Percentiles rank a stretch among this genome's conserved stretches.
Conservation (phyloP, 345 rosid species). For the Arabis hirsuta region DNA sequence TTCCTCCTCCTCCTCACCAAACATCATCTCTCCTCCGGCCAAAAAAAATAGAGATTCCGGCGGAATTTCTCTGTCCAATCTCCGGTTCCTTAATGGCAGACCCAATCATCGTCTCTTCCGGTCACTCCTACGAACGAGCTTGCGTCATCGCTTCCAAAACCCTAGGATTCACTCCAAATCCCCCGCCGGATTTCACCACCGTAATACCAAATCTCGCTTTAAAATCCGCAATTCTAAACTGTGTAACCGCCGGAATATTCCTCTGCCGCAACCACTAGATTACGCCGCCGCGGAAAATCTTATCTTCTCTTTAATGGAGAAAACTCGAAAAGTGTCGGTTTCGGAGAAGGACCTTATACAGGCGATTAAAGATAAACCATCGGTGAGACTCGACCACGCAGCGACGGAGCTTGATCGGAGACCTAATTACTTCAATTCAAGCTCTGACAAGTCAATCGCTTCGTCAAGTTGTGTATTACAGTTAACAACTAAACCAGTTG, state of each 20-base stretch:
- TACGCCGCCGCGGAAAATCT: conserved; percentile 54
- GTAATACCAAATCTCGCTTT: conserved; percentile 83
- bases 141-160: conserved; percentile 68
- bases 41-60: conserved; percentile 43
- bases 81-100: conserved; percentile 78
- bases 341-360: conserved; percentile 47
- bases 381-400: conserved; percentile 47
- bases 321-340: conserved; percentile 21
- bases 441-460: conserved; percentile 56
- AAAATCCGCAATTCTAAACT: conserved; percentile 68
- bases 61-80: conserved; percentile 78
- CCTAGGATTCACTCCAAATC: conserved; percentile 54
- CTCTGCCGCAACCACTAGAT: conserved; percentile 62
- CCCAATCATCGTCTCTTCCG: conserved; percentile 89
- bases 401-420: conserved; percentile 55
- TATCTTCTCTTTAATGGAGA: conserved; percentile 47
- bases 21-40: conserved; percentile 4
- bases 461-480: conserved; percentile 50
- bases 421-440: conserved; percentile 48
- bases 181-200: conserved; percentile 72
- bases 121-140: conserved; percentile 80
- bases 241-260: conserved; percentile 54
- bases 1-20: too few relatives aligned
- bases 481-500: conserved; percentile 62
- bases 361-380: conserved; percentile 48